Evolutionary conservation across 495 filamentous ascomycete genomes (phyloP), one percentile per base, ranked within the genome.

Genomic region (Xylaria sp.): DNA sequence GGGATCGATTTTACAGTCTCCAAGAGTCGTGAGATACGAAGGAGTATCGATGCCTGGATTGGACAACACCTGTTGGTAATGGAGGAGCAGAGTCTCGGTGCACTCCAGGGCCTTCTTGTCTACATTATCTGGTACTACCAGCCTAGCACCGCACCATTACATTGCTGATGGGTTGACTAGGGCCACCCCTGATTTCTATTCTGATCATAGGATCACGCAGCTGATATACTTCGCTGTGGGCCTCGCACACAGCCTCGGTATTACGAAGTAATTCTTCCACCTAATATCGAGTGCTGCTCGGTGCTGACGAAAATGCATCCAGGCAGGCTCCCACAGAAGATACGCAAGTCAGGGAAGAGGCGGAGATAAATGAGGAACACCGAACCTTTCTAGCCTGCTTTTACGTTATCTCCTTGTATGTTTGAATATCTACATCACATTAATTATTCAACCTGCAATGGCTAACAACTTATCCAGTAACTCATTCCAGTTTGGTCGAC

Each of bases 231-330:
- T 81, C 12, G 76, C 79, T 2, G 67, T 80, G 61, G 79, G 76
- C 41, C 77, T 78, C 41, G 79, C 78, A 21, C 79, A 81, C n/a
- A 81, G 74, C 40, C 75, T 81, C 31, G 78, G 75, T n/a, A 73
- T 79, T 5, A 80, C 75, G 19, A 62, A 71, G 61, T 65, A 65
- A 6, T 35, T 14, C 35, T 65, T 35, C 15, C 14, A 0, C 15
- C n/a, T 11, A 50, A 26, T 15, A 52, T 9, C n/a, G 11, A 31
- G 12, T 46, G n/a, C 21, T 58, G 48, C 26, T 55, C 24, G 5
- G 11, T 17, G 37, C 37, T 62, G 9, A 70, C 19, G 6, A 9
- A 12, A 58, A 24, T 3, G 24, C 29, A 29, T 14, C 14, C 35
- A 70, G 68, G 19, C 59, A 44, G 9, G 5, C 68, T 24, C 17